Evolutionary conservation across 164 flowering plant genomes (phyloP).

Genomic region (Tetrastigma voinierianum): DNA sequence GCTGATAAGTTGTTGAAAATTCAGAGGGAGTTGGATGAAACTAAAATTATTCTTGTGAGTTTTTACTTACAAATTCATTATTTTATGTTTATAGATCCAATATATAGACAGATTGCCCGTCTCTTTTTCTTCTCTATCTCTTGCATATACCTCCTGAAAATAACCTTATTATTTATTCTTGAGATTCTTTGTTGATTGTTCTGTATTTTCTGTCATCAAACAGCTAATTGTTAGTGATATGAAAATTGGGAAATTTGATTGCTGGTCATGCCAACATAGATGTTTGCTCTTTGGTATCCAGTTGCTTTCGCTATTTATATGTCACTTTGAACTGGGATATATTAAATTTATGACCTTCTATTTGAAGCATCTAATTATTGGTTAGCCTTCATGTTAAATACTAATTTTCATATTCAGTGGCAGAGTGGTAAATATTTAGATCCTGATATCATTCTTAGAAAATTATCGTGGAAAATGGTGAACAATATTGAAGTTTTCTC

Average conservation of each 20-base stretch:
- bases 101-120: background rate
- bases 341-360: too few relatives aligned
- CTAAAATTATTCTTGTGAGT: slow-evolving; percentile 98
- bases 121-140: background rate
- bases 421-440: too few relatives aligned
- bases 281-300: background rate
- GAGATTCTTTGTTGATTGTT: background rate
- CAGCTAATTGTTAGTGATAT: background rate
- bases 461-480: too few relatives aligned
- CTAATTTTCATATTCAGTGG: too few relatives aligned
- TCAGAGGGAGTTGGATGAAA: slow-evolving; percentile 97
- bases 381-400: too few relatives aligned
- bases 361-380: too few relatives aligned
- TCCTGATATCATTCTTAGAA: too few relatives aligned
- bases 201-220: background rate
- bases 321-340: background rate
- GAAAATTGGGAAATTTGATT: background rate
- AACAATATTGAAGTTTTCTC: too few relatives aligned
- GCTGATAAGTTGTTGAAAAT: slow-evolving; percentile 96
- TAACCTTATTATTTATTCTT: background rate
- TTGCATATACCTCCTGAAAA: background rate
- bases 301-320: background rate
- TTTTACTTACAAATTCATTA: background rate
- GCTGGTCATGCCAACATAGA: background rate
- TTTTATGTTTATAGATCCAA: background rate